Percentiles rank a stretch among this genome's conserved stretches.
These are phyloP conservation scores for Quercus variabilis DNA, from an alignment of 306 rosid genomes.

Conservation along the genomic window DNA sequence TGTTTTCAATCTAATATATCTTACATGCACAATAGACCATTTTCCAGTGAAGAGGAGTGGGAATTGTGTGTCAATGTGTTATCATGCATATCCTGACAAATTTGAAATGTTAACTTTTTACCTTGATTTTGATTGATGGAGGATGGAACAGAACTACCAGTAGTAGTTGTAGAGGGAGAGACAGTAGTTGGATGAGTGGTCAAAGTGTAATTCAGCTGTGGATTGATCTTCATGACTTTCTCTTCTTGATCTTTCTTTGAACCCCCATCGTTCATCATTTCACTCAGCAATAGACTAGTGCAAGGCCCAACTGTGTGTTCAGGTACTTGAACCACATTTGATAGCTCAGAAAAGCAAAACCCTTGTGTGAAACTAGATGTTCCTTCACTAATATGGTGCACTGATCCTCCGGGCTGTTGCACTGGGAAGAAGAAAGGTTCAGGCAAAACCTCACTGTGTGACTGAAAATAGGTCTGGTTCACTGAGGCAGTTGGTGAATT, in stretches of 20 bases:
- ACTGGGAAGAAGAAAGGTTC: constrained; percentile 62
- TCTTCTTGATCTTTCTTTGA: constrained; percentile 45
- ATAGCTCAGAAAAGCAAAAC: constrained; percentile 68
- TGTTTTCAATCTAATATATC: no score
- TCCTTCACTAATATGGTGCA: constrained; percentile 1
- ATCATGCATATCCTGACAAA: constrained; percentile 11
- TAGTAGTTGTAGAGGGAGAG: constrained; percentile 12
- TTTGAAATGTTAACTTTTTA: constrained; percentile 1
- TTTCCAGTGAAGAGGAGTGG: not conserved
- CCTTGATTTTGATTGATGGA: constrained; percentile 55
- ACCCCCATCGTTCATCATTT: constrained; percentile 47
- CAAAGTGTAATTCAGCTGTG: constrained; percentile 36
- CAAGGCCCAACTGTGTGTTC: constrained; percentile 45
- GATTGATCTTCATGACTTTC: constrained; percentile 29
- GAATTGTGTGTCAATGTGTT: not conserved
- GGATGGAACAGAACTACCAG: constrained; percentile 37
- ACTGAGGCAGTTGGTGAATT: constrained; percentile 53
- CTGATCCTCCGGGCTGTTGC: constrained; percentile 14
- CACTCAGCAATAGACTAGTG: constrained; percentile 62
- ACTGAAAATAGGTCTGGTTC: constrained; percentile 44
- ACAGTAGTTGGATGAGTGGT: constrained; percentile 20
- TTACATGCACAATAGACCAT: not conserved
- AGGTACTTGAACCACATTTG: constrained; percentile 34
- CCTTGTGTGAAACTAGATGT: constrained; percentile 38
- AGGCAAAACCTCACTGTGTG: constrained; percentile 28